A percentile compares a stretch with the other conserved stretches of the same genome.
Evolutionary conservation across 1,284 basidiomycete species (phyloP).

Genomic region (Cutaneotrichosporon sp.): DNA sequence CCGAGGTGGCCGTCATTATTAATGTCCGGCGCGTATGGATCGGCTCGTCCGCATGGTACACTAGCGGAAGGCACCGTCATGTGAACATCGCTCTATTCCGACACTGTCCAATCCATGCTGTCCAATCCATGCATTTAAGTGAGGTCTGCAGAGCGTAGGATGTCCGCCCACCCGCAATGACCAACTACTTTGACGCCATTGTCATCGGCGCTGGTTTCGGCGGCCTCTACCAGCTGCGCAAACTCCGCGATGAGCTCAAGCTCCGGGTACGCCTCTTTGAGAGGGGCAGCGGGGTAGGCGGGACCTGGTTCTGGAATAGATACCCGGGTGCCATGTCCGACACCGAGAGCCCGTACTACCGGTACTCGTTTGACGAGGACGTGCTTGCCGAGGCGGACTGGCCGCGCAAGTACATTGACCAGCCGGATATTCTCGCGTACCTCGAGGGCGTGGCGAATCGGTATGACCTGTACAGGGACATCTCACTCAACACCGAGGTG

Average conservation of each 20-base stretch:
- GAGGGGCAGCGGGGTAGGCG: constrained; percentile 7
- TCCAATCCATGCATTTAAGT: no score
- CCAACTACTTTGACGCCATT: constrained; percentile 8
- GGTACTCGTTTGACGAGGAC: constrained; percentile 16
- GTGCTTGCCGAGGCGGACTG: constrained; percentile 16
- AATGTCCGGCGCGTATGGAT: no score
- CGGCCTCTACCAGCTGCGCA: constrained; percentile 8
- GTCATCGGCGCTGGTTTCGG: constrained; percentile 15
- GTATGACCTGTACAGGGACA: constrained; percentile 23
- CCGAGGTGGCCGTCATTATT: no score
- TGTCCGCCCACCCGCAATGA: no score
- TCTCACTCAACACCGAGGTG: constrained; percentile 20
- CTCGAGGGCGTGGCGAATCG: constrained; percentile 20
- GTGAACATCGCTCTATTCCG: no score
- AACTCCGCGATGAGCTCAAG: constrained; percentile 5
- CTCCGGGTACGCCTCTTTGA: constrained; percentile 7
- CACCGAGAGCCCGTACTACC: constrained; percentile 29
- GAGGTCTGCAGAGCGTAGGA: no score
- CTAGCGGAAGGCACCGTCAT: no score
- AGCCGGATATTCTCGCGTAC: constrained; percentile 31
- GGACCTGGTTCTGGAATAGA: constrained; percentile 15
- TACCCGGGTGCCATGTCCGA: constrained; percentile 31
- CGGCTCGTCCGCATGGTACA: no score
- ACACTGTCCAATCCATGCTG: no score
- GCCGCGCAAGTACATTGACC: constrained; percentile 26